A percentile compares a stretch with the other conserved stretches of the same genome.
phyloP scores from a whole-genome alignment of 2,329 filamentous ascomycete genomes.

The Phyllosticta capitalensis region DNA sequence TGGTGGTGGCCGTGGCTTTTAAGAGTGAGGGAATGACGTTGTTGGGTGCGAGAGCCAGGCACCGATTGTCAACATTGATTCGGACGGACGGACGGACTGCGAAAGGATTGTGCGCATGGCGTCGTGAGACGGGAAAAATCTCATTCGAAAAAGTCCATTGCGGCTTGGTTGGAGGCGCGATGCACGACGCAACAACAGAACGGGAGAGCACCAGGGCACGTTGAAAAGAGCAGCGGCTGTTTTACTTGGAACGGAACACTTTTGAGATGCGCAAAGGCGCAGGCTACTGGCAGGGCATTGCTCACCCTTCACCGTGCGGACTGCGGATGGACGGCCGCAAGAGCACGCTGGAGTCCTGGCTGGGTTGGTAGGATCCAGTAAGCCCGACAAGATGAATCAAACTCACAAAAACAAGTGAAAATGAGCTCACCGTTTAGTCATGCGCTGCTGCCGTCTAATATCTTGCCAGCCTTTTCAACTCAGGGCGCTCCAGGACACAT shows the following conservation, averaged over 20 bases:
- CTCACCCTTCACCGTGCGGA: too few relatives aligned
- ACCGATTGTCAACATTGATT: background rate
- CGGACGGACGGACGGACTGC: too few relatives aligned
- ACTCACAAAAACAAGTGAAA: background rate
- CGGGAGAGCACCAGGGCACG: too few relatives aligned
- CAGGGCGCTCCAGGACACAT: background rate
- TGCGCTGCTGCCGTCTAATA: background rate
- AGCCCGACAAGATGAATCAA: background rate
- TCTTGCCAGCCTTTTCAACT: background rate
- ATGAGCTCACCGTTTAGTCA: background rate
- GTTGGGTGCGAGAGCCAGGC: background rate
- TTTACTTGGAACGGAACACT: too few relatives aligned
- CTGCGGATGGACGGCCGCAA: background rate
- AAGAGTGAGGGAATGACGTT: background rate
- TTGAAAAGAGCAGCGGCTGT: too few relatives aligned
- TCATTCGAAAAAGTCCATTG: too few relatives aligned
- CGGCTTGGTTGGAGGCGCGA: too few relatives aligned
- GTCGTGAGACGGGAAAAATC: too few relatives aligned
- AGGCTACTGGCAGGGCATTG: too few relatives aligned
- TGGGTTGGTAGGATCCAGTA: background rate
- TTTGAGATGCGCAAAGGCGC: too few relatives aligned
- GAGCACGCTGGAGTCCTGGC: background rate
- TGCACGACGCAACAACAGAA: too few relatives aligned
- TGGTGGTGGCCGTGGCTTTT: conserved; percentile 23
- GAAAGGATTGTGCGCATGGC: too few relatives aligned